Percentiles rank a stretch among this genome's conserved stretches.
phyloP scores from a whole-genome alignment of 2,329 filamentous ascomycete species.

The Tolypocladium sp. region DNA sequence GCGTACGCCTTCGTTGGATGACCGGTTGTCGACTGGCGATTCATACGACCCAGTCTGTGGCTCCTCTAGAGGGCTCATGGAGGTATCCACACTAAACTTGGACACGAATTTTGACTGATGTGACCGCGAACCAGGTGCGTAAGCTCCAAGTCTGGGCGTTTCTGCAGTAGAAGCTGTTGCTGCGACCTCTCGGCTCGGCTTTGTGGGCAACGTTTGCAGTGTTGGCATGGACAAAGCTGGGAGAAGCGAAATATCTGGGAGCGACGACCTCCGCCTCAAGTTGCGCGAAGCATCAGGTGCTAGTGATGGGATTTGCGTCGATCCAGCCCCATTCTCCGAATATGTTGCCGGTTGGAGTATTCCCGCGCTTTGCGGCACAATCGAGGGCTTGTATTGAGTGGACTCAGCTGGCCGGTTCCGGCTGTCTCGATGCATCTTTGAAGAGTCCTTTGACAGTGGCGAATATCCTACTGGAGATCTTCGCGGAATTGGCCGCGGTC shows the following conservation, averaged over 20 bases:
- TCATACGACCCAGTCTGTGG: slow-evolving; percentile 1
- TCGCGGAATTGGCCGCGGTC: slow-evolving; percentile 47
- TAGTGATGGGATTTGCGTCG: neutral
- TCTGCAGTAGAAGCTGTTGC: neutral
- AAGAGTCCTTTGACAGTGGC: neutral
- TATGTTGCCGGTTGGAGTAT: neutral
- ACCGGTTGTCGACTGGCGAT: slow-evolving; percentile 3
- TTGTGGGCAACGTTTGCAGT: neutral
- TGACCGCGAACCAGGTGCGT: neutral
- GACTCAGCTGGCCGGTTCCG: neutral
- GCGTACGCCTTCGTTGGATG: slow-evolving; percentile 20
- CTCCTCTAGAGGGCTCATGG: slow-evolving; percentile 6
- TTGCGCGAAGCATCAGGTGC: neutral
- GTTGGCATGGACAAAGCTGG: neutral
- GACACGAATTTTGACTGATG: slow-evolving; percentile 10
- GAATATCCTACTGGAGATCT: slow-evolving; percentile 14
- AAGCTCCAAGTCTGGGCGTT: neutral
- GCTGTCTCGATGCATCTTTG: neutral
- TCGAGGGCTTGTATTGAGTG: neutral
- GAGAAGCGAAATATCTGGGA: neutral
- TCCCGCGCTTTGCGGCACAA: neutral
- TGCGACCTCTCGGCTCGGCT: neutral
- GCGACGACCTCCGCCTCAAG: neutral
- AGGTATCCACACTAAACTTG: slow-evolving; percentile 21
- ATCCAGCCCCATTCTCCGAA: neutral